Evolutionary conservation across 1,284 basidiomycete species (phyloP).

Genomic region (Sanghuangporus sanghuang): DNA sequence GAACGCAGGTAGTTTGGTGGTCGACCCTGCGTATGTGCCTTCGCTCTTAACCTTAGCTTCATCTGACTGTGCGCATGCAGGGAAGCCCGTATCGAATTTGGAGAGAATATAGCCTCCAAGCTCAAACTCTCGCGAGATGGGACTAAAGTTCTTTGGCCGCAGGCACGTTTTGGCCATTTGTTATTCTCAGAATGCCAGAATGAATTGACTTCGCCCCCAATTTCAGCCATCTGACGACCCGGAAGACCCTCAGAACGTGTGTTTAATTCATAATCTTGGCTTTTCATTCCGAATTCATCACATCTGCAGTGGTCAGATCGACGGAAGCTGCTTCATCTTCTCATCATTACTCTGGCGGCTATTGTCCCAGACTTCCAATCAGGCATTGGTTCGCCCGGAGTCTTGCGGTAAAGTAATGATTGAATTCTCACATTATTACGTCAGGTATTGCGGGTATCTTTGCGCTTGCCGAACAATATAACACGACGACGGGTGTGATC

Average conservation of each 20-base stretch:
- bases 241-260: conserved; percentile 63
- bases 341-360: conserved; percentile 59
- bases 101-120: conserved; percentile 40
- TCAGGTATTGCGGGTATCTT: conserved; percentile 57
- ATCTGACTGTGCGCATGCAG: conserved; percentile 29
- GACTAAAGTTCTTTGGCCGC: conserved; percentile 9
- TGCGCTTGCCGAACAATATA: conserved; percentile 48
- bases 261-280: conserved; percentile 6
- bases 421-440: not conserved
- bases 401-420: not conserved
- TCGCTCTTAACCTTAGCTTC: conserved; percentile 20
- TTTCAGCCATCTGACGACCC: conserved; percentile 59
- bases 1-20: conserved; percentile 52
- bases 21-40: conserved; percentile 49
- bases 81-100: conserved; percentile 49
- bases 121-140: conserved; percentile 37
- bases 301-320: conserved; percentile 36
- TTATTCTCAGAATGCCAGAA: not conserved
- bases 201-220: not conserved
- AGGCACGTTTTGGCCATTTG: not conserved
- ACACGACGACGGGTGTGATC: conserved; percentile 54
- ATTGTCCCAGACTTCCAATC: conserved; percentile 69
- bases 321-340: conserved; percentile 48
- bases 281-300: not conserved
- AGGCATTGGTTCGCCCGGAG: conserved; percentile 44